Evolutionary conservation across 148 eudicot species (phyloP).

Genomic region (Tetragonia tetragonoides): DNA sequence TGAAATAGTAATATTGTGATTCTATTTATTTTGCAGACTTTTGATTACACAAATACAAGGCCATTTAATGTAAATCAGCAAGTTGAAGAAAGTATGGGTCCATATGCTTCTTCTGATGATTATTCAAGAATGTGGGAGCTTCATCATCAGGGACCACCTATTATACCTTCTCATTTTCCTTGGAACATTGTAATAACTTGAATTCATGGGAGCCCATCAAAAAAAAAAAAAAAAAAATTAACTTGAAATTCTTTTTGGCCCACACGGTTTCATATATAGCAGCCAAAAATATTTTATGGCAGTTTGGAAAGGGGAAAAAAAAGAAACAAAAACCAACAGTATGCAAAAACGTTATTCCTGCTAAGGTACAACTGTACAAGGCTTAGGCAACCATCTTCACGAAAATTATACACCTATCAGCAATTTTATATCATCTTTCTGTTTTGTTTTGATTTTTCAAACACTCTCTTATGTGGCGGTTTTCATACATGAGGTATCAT

Average conservation of each 20-base stretch:
- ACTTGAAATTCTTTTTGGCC: too few relatives aligned
- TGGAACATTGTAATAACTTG: conserved; percentile 12
- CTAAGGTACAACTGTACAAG: too few relatives aligned
- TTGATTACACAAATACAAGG: conserved; percentile 14
- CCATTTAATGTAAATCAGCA: conserved; percentile 16
- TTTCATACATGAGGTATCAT: too few relatives aligned
- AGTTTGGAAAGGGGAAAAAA: not conserved
- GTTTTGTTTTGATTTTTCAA: too few relatives aligned
- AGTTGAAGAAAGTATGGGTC: conserved; percentile 29
- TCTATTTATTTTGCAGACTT: conserved; percentile 22
- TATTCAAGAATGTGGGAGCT: conserved; percentile 24
- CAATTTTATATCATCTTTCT: too few relatives aligned
- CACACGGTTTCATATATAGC: too few relatives aligned
- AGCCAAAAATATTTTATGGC: too few relatives aligned
- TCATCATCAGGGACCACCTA: conserved; percentile 23
- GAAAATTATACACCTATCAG: too few relatives aligned
- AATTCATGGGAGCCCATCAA: conserved; percentile 18
- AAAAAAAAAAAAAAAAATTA: not conserved
- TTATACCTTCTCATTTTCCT: conserved; percentile 24
- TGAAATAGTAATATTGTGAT: not conserved
- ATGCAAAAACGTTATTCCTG: too few relatives aligned
- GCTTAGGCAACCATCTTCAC: too few relatives aligned
- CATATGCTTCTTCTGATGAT: conserved; percentile 11
- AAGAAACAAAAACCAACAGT: not conserved
- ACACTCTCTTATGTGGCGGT: too few relatives aligned